These are phyloP conservation scores for Epithele typhae DNA, from an alignment of 768 basidiomycete genomes.

Conservation along the genomic window DNA sequence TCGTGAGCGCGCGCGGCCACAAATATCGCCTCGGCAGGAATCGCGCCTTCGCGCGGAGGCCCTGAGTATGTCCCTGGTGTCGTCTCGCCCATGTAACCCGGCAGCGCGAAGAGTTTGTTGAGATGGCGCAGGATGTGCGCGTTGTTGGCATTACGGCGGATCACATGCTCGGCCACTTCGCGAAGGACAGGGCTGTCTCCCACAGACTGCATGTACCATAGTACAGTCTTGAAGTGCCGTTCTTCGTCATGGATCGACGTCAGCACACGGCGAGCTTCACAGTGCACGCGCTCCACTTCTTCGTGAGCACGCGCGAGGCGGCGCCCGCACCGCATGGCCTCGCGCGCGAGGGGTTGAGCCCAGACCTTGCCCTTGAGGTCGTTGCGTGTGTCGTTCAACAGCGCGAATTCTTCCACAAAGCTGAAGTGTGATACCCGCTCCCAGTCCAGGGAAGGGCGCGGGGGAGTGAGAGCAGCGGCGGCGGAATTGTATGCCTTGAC, in stretches of 20 bases:
- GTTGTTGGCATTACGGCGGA: conserved; percentile 6
- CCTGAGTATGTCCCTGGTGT: background rate
- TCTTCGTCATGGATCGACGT: conserved; percentile 23
- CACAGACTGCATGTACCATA: background rate
- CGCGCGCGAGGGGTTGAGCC: conserved; percentile 20
- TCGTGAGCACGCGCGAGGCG: conserved; percentile 20
- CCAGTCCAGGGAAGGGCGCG: conserved; percentile 23
- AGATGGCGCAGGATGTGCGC: conserved; percentile 5
- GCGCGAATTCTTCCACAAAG: conserved; percentile 28
- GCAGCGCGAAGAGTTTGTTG: conserved; percentile 3
- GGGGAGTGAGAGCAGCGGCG: conserved; percentile 20
- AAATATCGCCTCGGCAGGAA: background rate
- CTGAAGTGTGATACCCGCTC: conserved; percentile 21
- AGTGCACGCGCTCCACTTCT: conserved; percentile 20
- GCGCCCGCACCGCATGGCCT: conserved; percentile 19
- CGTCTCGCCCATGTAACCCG: conserved; percentile 2
- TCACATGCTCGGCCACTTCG: background rate
- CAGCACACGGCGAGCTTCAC: conserved; percentile 24
- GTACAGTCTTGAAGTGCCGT: background rate
- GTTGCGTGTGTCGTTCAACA: conserved; percentile 24
- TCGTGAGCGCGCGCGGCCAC: no score
- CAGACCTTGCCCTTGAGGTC: conserved; percentile 25
- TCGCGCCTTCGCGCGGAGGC: background rate
- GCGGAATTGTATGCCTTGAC: conserved; percentile 27
- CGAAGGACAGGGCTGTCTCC: conserved; percentile 1